Evolutionary conservation across 2,329 filamentous ascomycete genomes (phyloP).

Genomic region (Colletotrichum gigasporum): DNA sequence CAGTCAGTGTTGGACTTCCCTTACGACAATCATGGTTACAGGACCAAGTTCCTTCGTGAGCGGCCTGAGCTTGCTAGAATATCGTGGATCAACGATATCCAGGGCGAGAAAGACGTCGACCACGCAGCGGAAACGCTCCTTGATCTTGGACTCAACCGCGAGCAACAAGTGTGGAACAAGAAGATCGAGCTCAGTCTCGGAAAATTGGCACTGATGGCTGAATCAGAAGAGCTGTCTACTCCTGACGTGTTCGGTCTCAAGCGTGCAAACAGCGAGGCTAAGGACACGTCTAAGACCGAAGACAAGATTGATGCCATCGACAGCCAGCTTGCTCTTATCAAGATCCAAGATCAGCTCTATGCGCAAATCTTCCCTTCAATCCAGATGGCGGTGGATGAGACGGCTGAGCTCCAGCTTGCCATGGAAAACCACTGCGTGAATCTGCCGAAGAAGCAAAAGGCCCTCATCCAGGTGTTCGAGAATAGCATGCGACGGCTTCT

Average conservation of each 20-base stretch:
- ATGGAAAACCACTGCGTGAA: constrained; percentile 72
- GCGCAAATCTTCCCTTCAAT: constrained; percentile 75
- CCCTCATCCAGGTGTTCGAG: constrained; percentile 76
- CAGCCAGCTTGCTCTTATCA: constrained; percentile 72
- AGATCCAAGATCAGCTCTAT: constrained; percentile 83
- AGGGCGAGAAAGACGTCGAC: constrained; percentile 77
- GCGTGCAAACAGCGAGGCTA: constrained; percentile 48
- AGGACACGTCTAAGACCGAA: constrained; percentile 48
- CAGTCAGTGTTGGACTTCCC: constrained; percentile 76
- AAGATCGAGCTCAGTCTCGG: constrained; percentile 91
- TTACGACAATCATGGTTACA: constrained; percentile 72
- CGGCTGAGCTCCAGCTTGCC: constrained; percentile 80
- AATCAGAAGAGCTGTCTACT: constrained; percentile 48
- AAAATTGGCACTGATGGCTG: constrained; percentile 81
- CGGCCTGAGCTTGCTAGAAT: constrained; percentile 79
- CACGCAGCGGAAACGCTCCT: constrained; percentile 78
- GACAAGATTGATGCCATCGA: constrained; percentile 64
- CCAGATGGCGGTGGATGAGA: constrained; percentile 78
- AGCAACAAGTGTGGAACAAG: constrained; percentile 89
- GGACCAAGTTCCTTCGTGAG: constrained; percentile 82
- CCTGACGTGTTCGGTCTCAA: constrained; percentile 36
- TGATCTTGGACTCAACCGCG: constrained; percentile 73
- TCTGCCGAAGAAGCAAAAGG: constrained; percentile 67
- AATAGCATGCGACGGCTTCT: constrained; percentile 76
- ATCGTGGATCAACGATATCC: constrained; percentile 94